A percentile compares a stretch with the other conserved stretches of the same genome.
phyloP scores from a whole-genome alignment of 1,284 basidiomycete genomes.

The Ustilago vetiveriae region DNA sequence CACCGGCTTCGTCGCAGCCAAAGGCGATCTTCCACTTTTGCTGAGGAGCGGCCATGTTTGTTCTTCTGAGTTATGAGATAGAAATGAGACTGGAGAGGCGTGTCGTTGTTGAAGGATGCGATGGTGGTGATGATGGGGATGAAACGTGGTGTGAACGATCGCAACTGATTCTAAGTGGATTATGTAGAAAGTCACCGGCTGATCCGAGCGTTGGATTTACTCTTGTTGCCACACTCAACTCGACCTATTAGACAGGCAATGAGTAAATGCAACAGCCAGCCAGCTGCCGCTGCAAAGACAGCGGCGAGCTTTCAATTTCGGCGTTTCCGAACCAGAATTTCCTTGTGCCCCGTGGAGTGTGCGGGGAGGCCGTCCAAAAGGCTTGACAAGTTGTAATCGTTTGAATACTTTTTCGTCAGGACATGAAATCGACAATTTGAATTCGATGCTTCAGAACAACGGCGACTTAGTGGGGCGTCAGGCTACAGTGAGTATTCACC shows the following conservation, averaged over 20 bases:
- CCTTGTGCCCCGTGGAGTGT: not conserved
- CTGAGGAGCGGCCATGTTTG: slow-evolving; percentile 29
- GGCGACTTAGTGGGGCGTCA: slow-evolving; percentile 6
- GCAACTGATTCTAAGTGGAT: no score
- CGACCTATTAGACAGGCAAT: not conserved
- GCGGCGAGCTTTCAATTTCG: no score
- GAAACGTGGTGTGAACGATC: no score
- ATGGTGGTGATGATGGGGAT: not conserved
- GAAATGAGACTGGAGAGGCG: not conserved
- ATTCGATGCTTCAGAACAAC: not conserved
- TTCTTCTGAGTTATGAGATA: no score
- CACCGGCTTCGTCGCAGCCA: slow-evolving; percentile 53
- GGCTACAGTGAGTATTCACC: no score
- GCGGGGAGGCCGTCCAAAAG: no score
- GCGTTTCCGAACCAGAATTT: slow-evolving; percentile 6
- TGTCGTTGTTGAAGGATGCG: not conserved
- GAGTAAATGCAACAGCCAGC: not conserved
- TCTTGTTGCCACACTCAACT: slow-evolving; percentile 8
- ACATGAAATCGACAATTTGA: no score
- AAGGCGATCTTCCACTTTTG: slow-evolving; percentile 52
- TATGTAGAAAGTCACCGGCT: slow-evolving; percentile 11
- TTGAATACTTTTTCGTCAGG: no score
- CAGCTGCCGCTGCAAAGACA: no score
- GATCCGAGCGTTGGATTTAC: slow-evolving; percentile 32
- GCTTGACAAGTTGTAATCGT: no score